These are phyloP conservation scores for Urostyla sp. DNA, from an alignment of 73 alveolate species.

Conservation along the genomic window DNA sequence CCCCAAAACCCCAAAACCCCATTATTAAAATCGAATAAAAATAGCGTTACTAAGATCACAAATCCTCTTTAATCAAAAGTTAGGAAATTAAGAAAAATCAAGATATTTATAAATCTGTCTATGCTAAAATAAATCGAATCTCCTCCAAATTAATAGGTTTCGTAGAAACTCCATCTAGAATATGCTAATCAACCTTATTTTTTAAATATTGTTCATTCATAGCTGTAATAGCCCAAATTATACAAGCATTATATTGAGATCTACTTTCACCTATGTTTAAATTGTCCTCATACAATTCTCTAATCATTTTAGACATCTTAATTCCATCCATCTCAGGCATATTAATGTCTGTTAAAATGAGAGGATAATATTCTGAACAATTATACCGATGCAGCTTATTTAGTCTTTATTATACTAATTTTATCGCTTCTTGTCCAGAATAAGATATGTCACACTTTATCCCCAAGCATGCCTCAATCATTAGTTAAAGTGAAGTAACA, in stretches of 20 bases:
- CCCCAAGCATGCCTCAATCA: constrained; percentile 24
- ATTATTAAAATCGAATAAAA: no score
- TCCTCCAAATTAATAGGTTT: constrained; percentile 34
- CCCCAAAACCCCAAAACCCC: no score
- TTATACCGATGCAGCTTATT: background rate
- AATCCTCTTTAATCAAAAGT: no score
- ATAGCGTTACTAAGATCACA: no score
- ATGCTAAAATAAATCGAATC: no score
- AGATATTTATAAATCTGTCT: no score
- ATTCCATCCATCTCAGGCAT: background rate
- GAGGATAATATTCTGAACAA: background rate
- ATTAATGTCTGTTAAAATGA: background rate
- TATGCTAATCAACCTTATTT: constrained; percentile 3
- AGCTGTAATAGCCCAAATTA: constrained; percentile 56
- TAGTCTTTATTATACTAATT: background rate
- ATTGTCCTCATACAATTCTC: background rate
- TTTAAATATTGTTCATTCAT: constrained; percentile 43
- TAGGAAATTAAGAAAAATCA: no score
- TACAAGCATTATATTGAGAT: no score
- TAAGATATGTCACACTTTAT: constrained; percentile 12
- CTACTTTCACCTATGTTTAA: no score
- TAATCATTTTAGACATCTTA: background rate
- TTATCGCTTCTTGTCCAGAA: background rate
- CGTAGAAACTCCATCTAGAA: constrained; percentile 25
- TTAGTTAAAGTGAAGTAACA: constrained; percentile 31